Percentiles rank a stretch among this genome's conserved stretches.
phyloP scores from a whole-genome alignment of 345 rosid species.

The Microcos paniculata region DNA sequence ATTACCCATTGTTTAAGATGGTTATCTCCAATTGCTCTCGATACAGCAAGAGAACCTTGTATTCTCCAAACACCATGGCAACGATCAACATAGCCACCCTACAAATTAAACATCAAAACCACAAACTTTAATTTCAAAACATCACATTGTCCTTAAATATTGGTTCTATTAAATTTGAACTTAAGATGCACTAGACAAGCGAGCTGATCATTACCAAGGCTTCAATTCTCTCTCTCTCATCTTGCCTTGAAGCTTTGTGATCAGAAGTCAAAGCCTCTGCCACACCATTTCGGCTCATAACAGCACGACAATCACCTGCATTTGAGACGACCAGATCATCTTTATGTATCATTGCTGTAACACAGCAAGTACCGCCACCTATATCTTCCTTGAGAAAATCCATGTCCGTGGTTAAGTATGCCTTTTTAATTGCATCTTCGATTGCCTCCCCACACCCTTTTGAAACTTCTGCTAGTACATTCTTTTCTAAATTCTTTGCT shows the following conservation, averaged over 20 bases:
- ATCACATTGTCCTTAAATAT: not conserved
- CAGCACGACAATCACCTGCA: constrained; percentile 87
- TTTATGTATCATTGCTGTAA: constrained; percentile 60
- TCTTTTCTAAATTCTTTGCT: constrained; percentile 58
- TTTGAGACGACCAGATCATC: constrained; percentile 66
- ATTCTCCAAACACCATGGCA: constrained; percentile 81
- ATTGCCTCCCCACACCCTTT: constrained; percentile 34
- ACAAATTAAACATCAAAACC: constrained; percentile 16
- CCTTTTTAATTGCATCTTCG: constrained; percentile 51
- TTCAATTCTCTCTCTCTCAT: constrained; percentile 64
- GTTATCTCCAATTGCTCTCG: constrained; percentile 80
- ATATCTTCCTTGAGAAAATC: constrained; percentile 54
- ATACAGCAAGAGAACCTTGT: constrained; percentile 84
- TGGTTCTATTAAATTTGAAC: not conserved
- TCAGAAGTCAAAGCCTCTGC: constrained; percentile 83
- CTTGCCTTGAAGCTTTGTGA: constrained; percentile 63
- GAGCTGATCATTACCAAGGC: constrained; percentile 44
- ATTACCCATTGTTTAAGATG: constrained; percentile 82
- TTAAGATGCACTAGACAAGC: not conserved
- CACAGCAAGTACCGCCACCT: constrained; percentile 78
- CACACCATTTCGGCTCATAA: constrained; percentile 60
- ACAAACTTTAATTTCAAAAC: not conserved
- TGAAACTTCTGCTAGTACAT: constrained; percentile 43
- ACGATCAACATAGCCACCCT: constrained; percentile 88
- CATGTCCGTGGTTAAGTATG: constrained; percentile 60